phyloP scores from a whole-genome alignment of 257 asterid species.

The Nicotiana noctiflora region DNA sequence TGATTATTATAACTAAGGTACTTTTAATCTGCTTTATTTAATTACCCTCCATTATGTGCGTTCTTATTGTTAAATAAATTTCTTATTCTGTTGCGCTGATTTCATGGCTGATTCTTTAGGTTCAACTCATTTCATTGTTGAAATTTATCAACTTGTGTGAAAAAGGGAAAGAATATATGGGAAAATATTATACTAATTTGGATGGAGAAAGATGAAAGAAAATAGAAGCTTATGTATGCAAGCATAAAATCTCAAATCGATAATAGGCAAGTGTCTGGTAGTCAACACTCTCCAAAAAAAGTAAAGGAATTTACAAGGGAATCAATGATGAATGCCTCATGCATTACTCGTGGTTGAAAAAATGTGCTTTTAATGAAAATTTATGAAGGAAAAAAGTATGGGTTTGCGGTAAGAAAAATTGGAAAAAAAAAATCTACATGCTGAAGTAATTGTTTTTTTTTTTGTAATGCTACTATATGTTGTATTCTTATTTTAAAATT shows the following conservation, averaged over 20 bases:
- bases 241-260: background rate
- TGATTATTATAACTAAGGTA: background rate
- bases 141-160: background rate
- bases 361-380: background rate
- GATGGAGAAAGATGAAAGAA: conserved; percentile 4
- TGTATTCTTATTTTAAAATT: background rate
- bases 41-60: background rate
- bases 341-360: background rate
- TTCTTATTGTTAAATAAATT: background rate
- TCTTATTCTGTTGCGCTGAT: background rate
- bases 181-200: background rate
- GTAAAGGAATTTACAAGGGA: background rate
- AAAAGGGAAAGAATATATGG: conserved; percentile 1
- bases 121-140: background rate
- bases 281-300: background rate
- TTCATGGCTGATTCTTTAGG: background rate
- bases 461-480: background rate
- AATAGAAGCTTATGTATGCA: conserved; percentile 7
- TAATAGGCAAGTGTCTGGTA: conserved; percentile 5
- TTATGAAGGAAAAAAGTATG: background rate
- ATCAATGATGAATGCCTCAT: background rate
- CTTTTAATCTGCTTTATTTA: background rate
- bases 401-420: background rate
- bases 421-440: background rate
- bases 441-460: background rate